These are phyloP conservation scores for Colletotrichum falcatum DNA, from an alignment of 2,329 filamentous ascomycete genomes.

Conservation along the genomic window DNA sequence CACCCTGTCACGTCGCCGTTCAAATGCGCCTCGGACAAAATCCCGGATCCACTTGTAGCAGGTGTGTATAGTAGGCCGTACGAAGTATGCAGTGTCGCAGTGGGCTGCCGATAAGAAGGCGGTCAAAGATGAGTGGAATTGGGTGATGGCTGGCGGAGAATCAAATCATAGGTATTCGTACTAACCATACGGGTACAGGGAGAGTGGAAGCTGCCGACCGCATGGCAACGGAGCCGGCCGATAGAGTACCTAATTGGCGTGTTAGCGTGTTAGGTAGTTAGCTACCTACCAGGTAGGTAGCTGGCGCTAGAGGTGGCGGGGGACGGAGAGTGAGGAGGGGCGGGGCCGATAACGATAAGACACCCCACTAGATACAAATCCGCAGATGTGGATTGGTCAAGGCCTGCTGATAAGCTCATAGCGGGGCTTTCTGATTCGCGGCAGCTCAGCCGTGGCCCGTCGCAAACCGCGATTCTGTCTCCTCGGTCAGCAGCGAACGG, in stretches of 20 bases:
- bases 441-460: background rate
- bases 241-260: slow-evolving; percentile 20
- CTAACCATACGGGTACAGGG: background rate
- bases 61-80: too few relatives aligned
- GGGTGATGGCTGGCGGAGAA: background rate
- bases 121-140: background rate
- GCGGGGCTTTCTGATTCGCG: slow-evolving; percentile 29
- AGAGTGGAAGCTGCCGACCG: slow-evolving; percentile 36
- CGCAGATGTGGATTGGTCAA: background rate
- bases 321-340: background rate
- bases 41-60: background rate
- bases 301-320: too few relatives aligned
- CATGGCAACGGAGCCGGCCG: slow-evolving; percentile 37
- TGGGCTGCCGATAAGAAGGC: background rate
- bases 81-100: background rate
- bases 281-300: too few relatives aligned
- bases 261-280: background rate
- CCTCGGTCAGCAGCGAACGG: background rate
- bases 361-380: slow-evolving; percentile 30
- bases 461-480: slow-evolving; percentile 2
- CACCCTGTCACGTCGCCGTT: background rate
- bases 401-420: slow-evolving; percentile 37
- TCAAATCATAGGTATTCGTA: too few relatives aligned
- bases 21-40: background rate
- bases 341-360: slow-evolving; percentile 34